Evolutionary conservation across 208 protist species (phyloP).

Genomic region (Zelonia costaricensis): DNA sequence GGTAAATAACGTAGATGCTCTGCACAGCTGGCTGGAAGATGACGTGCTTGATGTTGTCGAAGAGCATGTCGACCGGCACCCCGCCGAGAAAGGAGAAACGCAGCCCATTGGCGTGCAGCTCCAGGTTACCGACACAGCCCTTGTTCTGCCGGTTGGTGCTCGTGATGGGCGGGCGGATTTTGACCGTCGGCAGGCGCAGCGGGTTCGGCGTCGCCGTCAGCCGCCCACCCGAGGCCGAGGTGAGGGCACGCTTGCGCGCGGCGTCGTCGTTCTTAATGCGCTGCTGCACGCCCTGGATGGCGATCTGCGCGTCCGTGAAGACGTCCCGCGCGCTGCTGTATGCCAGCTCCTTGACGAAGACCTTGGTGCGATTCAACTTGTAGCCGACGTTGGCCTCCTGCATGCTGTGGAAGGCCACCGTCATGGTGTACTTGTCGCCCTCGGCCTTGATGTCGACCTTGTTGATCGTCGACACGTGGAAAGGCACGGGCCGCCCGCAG

Average conservation of each 20-base stretch:
- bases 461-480: slow-evolving; percentile 97
- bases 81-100: slow-evolving; percentile 90
- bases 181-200: slow-evolving; percentile 84
- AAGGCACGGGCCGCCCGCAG: slow-evolving; percentile 88
- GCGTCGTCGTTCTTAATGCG: slow-evolving; percentile 81
- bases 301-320: slow-evolving; percentile 58
- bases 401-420: slow-evolving; percentile 89
- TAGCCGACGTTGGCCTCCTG: slow-evolving; percentile 84
- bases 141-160: slow-evolving; percentile 75
- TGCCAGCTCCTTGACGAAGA: slow-evolving; percentile 90
- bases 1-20: slow-evolving; percentile 93
- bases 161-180: slow-evolving; percentile 86
- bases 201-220: slow-evolving; percentile 44
- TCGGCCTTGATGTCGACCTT: slow-evolving; percentile 90
- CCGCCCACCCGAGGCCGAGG: slow-evolving; percentile 45
- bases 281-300: slow-evolving; percentile 69
- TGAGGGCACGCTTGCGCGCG: slow-evolving; percentile 44
- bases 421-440: slow-evolving; percentile 68
- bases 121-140: slow-evolving; percentile 86
- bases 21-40: slow-evolving; percentile 97
- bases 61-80: slow-evolving; percentile 91
- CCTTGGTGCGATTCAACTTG: slow-evolving; percentile 78
- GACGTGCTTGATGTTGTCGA: slow-evolving; percentile 97
- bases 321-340: slow-evolving; percentile 63
- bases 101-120: slow-evolving; percentile 96